These are phyloP conservation scores for Pseudogymnoascus sp. DNA, from an alignment of 2,329 filamentous ascomycete species.

Conservation along the genomic window DNA sequence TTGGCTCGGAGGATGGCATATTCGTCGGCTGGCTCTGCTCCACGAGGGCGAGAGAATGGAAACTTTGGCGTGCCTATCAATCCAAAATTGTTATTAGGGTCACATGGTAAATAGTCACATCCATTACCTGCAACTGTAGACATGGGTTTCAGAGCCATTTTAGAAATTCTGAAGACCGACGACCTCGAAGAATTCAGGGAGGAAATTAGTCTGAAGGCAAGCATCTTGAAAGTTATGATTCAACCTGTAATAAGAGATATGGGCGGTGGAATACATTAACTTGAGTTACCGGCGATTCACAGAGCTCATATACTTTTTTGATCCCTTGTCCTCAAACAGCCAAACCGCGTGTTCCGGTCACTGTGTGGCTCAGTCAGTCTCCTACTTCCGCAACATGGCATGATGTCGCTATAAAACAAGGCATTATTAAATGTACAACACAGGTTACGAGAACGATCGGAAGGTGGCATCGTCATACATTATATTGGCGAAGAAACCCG, in stretches of 20 bases:
- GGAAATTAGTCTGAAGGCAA: neutral
- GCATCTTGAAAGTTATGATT: neutral
- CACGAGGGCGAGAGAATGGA: constrained; percentile 33
- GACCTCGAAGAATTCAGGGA: neutral
- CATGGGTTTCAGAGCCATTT: neutral
- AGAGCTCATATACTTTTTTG: neutral
- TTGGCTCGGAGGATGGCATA: constrained; percentile 36
- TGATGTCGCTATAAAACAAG: neutral
- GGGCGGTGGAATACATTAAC: neutral
- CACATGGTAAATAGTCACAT: neutral
- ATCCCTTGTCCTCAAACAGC: neutral
- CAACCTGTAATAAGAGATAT: neutral
- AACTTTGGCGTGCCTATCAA: constrained; percentile 24
- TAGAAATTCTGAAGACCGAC: neutral
- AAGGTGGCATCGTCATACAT: neutral
- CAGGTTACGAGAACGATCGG: neutral
- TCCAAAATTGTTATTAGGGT: neutral
- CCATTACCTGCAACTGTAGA: neutral
- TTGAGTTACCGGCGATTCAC: neutral
- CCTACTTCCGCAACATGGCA: neutral
- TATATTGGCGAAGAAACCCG: neutral
- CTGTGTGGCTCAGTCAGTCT: neutral
- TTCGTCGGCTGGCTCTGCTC: constrained; percentile 35
- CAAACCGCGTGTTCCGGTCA: neutral
- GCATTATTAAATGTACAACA: neutral